Evolutionary conservation across 1,284 basidiomycete species (phyloP).

Genomic region (Stygiomarasmius scandens): DNA sequence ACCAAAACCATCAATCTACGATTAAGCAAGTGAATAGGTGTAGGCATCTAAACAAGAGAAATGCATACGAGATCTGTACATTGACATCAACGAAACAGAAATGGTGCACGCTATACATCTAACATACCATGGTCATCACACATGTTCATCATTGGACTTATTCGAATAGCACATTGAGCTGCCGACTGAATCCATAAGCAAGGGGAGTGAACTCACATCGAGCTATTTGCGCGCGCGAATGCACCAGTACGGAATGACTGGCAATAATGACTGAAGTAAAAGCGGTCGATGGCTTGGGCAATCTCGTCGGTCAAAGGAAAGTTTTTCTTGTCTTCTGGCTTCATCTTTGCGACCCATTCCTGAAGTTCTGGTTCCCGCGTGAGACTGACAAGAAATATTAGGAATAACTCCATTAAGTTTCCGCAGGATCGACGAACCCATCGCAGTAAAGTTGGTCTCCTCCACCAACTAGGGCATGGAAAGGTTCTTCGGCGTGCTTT

Average conservation of each 20-base stretch:
- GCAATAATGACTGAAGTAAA: conserved; percentile 92
- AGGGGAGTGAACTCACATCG: conserved; percentile 70
- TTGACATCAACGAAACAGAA: neutral
- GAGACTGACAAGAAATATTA: conserved; percentile 47
- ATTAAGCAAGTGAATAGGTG: neutral
- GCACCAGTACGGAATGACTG: conserved; percentile 85
- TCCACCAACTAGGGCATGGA: conserved; percentile 85
- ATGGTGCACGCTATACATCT: neutral
- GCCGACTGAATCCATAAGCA: neutral
- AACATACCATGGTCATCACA: conserved; percentile 75
- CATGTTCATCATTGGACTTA: conserved; percentile 68
- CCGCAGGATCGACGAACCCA: conserved; percentile 41
- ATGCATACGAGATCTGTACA: conserved; percentile 34
- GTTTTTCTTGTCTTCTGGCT: conserved; percentile 64
- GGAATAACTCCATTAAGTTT: no score
- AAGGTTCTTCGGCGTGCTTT: conserved; percentile 80
- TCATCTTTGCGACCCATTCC: conserved; percentile 78
- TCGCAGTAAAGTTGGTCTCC: conserved; percentile 88
- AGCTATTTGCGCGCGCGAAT: conserved; percentile 90
- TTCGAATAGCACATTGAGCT: conserved; percentile 6
- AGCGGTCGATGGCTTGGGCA: conserved; percentile 80
- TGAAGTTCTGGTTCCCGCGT: conserved; percentile 79
- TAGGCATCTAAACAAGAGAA: neutral
- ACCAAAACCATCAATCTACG: conserved; percentile 91
- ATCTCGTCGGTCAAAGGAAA: conserved; percentile 78